phyloP scores from a whole-genome alignment of 2,329 filamentous ascomycete genomes.

The Aspergillus sp. region DNA sequence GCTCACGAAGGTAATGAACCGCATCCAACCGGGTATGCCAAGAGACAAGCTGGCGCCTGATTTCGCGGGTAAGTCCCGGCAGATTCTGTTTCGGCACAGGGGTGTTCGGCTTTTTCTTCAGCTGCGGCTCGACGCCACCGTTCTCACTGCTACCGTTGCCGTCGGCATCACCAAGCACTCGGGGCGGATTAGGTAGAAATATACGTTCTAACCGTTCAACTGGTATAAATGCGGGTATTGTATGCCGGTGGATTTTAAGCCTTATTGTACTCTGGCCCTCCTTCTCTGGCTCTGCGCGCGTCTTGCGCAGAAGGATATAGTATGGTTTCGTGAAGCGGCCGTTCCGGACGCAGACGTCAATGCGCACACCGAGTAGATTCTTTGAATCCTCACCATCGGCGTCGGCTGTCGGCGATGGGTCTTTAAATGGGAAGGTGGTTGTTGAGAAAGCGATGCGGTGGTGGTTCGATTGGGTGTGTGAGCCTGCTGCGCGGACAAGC shows the following conservation, averaged over 20 bases:
- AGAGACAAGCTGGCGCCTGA: slow-evolving; percentile 42
- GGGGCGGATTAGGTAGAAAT: slow-evolving; percentile 27
- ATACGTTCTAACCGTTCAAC: slow-evolving; percentile 36
- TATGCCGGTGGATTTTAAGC: slow-evolving; percentile 42
- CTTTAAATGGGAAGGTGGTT: slow-evolving; percentile 47
- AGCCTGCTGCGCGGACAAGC: slow-evolving; percentile 29
- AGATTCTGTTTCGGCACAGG: slow-evolving; percentile 35
- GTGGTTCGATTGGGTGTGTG: slow-evolving; percentile 39
- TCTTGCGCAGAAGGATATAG: slow-evolving; percentile 40
- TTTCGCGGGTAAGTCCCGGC: slow-evolving; percentile 34
- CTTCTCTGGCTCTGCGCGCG: slow-evolving; percentile 20
- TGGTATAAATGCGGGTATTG: slow-evolving; percentile 46
- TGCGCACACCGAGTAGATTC: slow-evolving; percentile 41
- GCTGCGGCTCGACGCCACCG: slow-evolving; percentile 17
- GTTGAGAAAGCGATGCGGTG: slow-evolving; percentile 46
- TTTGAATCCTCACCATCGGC: slow-evolving; percentile 10
- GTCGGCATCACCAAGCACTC: slow-evolving; percentile 12
- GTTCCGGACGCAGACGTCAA: slow-evolving; percentile 41
- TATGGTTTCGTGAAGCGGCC: slow-evolving; percentile 45
- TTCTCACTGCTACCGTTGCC: slow-evolving; percentile 11
- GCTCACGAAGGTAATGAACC: slow-evolving; percentile 34
- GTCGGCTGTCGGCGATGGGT: slow-evolving; percentile 37
- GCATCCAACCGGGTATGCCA: slow-evolving; percentile 44
- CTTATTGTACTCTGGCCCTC: slow-evolving; percentile 21
- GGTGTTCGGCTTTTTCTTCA: slow-evolving; percentile 16